Conservation (phyloP, 2,329 filamentous ascomycete genomes). For the Penicillium sp. region DNA sequence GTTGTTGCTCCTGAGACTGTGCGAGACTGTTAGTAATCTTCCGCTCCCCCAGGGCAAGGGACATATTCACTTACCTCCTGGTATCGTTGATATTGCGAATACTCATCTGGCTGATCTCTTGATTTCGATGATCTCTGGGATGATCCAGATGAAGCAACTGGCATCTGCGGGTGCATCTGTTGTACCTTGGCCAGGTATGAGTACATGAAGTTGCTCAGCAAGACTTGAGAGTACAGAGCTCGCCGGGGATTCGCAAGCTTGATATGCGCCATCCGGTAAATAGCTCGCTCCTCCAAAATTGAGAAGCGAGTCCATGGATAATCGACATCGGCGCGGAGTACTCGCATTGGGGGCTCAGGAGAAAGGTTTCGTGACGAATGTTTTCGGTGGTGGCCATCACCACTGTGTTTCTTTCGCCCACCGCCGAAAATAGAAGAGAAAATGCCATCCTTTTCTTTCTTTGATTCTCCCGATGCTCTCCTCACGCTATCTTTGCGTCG, state of each 20-base stretch:
- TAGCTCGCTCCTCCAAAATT: slow-evolving; percentile 91
- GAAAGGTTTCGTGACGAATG: slow-evolving; percentile 70
- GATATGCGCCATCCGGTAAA: slow-evolving; percentile 98
- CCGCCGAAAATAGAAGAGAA: slow-evolving; percentile 92
- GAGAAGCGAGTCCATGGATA: slow-evolving; percentile 96
- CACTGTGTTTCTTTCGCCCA: slow-evolving; percentile 80
- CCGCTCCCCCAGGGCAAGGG: not conserved
- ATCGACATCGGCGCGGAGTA: slow-evolving; percentile 80
- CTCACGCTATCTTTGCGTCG: slow-evolving; percentile 76
- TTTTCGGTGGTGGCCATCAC: slow-evolving; percentile 72
- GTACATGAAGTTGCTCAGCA: slow-evolving; percentile 99
- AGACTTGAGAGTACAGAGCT: slow-evolving; percentile 86
- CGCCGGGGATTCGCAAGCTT: slow-evolving; percentile 96
- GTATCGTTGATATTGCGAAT: slow-evolving; percentile 46
- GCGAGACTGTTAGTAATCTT: slow-evolving; percentile 4
- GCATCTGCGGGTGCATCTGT: slow-evolving; percentile 95
- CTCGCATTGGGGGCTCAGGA: slow-evolving; percentile 72
- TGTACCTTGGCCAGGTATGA: slow-evolving; percentile 98
- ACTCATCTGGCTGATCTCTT: slow-evolving; percentile 42
- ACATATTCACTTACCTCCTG: slow-evolving; percentile 41
- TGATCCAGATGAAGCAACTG: slow-evolving; percentile 76
- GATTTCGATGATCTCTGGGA: slow-evolving; percentile 59
- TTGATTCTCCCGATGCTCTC: slow-evolving; percentile 63
- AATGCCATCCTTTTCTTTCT: slow-evolving; percentile 91
- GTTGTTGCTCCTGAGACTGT: slow-evolving; percentile 27